These are phyloP conservation scores for Pulveroboletus ravenelii DNA, from an alignment of 768 basidiomycete species.

Conservation along the genomic window DNA sequence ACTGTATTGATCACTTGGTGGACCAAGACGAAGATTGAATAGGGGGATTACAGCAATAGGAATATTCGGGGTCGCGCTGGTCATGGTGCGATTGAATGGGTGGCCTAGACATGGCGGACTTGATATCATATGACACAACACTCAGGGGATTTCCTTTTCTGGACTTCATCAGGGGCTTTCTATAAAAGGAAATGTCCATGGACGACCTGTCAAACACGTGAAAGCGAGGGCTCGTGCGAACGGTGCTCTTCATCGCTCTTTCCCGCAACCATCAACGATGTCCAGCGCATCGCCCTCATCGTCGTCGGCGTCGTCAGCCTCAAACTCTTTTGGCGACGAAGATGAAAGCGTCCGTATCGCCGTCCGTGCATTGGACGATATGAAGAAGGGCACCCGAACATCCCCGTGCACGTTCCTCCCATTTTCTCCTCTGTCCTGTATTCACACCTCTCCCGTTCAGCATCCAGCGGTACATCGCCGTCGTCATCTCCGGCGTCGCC, in stretches of 20 bases:
- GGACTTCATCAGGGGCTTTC: background rate
- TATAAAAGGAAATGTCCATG: constrained; percentile 1
- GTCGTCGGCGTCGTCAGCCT: constrained; percentile 6
- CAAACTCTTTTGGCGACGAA: constrained; percentile 40
- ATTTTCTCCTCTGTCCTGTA: background rate
- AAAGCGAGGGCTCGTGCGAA: constrained; percentile 6
- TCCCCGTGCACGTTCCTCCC: constrained; percentile 13
- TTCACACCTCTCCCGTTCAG: background rate
- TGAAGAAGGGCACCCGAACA: constrained; percentile 49
- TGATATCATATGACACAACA: background rate
- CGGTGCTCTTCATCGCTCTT: constrained; percentile 2
- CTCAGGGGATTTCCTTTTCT: constrained; percentile 11
- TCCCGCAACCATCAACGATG: constrained; percentile 13
- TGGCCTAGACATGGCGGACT: background rate
- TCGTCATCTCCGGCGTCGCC: constrained; percentile 13
- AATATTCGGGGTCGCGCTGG: background rate
- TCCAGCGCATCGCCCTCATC: constrained; percentile 8
- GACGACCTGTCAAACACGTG: constrained; percentile 20
- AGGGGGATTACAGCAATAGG: background rate
- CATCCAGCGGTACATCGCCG: constrained; percentile 12
- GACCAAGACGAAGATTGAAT: background rate
- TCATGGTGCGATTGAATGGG: background rate
- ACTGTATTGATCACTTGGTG: constrained; percentile 14
- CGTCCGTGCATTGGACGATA: constrained; percentile 69
- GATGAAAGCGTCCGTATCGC: constrained; percentile 81